These are phyloP conservation scores for Dimargaris cristalligena DNA, from an alignment of 192 early-diverging fungal species.

Conservation along the genomic window DNA sequence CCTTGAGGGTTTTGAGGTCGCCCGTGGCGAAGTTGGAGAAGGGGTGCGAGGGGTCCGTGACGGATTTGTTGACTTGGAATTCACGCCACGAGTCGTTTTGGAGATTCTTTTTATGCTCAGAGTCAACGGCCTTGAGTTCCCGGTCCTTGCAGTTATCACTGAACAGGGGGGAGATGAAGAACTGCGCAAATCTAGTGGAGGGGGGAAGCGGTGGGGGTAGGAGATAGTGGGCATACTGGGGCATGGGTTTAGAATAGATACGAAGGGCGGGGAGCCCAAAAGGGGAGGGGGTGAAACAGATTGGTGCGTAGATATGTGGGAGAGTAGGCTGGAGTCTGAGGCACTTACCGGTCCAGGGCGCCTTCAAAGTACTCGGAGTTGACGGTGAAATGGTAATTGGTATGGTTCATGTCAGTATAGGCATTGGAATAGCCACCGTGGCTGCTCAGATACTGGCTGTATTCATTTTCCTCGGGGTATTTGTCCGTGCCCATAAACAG, in stretches of 20 bases:
- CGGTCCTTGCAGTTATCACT: slow-evolving; percentile 74
- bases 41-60: slow-evolving; percentile 61
- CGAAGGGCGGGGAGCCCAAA: too few relatives aligned
- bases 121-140: slow-evolving; percentile 88
- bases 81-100: slow-evolving; percentile 80
- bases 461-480: slow-evolving; percentile 52
- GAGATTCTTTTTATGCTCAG: slow-evolving; percentile 92
- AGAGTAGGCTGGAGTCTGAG: too few relatives aligned
- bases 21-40: slow-evolving; percentile 86
- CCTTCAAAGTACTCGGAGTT: slow-evolving; percentile 36
- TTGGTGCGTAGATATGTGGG: too few relatives aligned
- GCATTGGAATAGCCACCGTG: slow-evolving; percentile 22
- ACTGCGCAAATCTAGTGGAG: slow-evolving; percentile 89
- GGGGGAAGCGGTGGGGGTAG: too few relatives aligned
- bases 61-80: slow-evolving; percentile 70
- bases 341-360: slow-evolving; percentile 51
- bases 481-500: slow-evolving; percentile 47
- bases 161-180: slow-evolving; percentile 87
- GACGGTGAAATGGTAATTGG: slow-evolving; percentile 16
- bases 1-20: slow-evolving; percentile 65
- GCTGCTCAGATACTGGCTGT: slow-evolving; percentile 18
- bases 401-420: slow-evolving; percentile 12
- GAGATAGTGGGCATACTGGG: too few relatives aligned
- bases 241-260: too few relatives aligned
- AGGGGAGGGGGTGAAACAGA: too few relatives aligned